Evolutionary conservation across 176 grass and related monocot species (phyloP).

Genomic region (sorghum (Sorghum bicolor)): Sorghum_bicolor_NCBIv3 NC_012872.2:57109001-57109500

Average conservation of each 20-base stretch:
- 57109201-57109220: too few species aligned
- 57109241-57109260: conserved; percentile 16
- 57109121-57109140: background rate
- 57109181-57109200: too few species aligned
- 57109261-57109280: background rate
- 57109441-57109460: conserved; percentile 26
- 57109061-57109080: too few species aligned
- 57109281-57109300: background rate
- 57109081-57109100: too few species aligned
- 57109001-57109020: too few species aligned
- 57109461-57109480: conserved; percentile 30
- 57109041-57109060: too few species aligned
- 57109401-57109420: background rate
- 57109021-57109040: too few species aligned
- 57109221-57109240: background rate
- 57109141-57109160: background rate
- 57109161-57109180: background rate
- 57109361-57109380: background rate
- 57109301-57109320: conserved; percentile 29
- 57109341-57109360: background rate
- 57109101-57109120: background rate
- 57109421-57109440: background rate
- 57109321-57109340: background rate
- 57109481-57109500: conserved; percentile 37
- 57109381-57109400: background rate